These are phyloP conservation scores for Colletotrichum aenigma DNA, from an alignment of 2,329 filamentous ascomycete species.

Conservation along the genomic window DNA sequence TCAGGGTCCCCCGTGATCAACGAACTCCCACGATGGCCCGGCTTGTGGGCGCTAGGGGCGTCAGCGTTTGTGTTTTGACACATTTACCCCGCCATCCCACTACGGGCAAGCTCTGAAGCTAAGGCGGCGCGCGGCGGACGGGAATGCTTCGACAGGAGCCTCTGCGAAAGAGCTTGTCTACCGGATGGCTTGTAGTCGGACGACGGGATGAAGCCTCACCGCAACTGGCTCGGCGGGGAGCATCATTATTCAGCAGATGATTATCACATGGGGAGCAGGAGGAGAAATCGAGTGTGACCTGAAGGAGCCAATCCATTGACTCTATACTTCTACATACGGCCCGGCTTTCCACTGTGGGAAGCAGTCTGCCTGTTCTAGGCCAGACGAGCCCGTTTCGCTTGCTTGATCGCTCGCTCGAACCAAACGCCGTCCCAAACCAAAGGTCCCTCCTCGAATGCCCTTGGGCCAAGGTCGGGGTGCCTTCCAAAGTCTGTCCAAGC, in stretches of 20 bases:
- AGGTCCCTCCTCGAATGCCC: not conserved
- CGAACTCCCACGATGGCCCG: not conserved
- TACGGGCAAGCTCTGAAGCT: not conserved
- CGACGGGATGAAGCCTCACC: not conserved
- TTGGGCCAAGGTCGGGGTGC: not conserved
- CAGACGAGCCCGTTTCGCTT: slow-evolving; percentile 9
- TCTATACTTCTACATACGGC: slow-evolving; percentile 16
- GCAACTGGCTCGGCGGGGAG: not conserved
- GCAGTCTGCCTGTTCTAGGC: slow-evolving; percentile 6
- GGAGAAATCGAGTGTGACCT: not conserved
- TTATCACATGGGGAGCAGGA: not conserved
- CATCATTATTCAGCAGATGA: too few relatives aligned
- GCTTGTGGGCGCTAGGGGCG: not conserved
- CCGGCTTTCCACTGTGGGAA: slow-evolving; percentile 6
- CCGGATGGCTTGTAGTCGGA: not conserved
- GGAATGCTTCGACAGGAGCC: not conserved
- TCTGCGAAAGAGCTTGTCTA: not conserved
- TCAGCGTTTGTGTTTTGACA: not conserved
- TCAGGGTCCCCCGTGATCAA: not conserved
- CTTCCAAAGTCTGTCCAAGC: slow-evolving; percentile 14
- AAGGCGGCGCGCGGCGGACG: not conserved
- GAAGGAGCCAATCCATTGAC: slow-evolving; percentile 9
- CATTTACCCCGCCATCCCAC: slow-evolving; percentile 12
- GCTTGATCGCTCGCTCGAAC: not conserved
- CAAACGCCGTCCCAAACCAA: slow-evolving; percentile 9